phyloP scores from a whole-genome alignment of 257 asterid species.

The Penstemon newberryi region DNA sequence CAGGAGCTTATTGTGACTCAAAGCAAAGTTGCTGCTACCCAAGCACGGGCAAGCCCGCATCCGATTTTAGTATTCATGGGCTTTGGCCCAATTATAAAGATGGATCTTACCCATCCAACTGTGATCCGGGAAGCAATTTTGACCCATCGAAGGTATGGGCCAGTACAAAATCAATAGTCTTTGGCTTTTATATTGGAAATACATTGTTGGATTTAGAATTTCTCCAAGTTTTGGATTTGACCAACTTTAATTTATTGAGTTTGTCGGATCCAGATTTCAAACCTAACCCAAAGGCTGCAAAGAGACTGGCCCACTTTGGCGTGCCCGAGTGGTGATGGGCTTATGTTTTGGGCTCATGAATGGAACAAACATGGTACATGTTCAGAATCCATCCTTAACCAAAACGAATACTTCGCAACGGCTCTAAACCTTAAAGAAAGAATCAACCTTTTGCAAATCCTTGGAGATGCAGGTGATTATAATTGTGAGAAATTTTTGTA shows the following conservation, averaged over 20 bases:
- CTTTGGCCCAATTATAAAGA: constrained; percentile 54
- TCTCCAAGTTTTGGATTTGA: neutral
- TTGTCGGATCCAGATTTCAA: constrained; percentile 27
- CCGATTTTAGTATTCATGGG: constrained; percentile 58
- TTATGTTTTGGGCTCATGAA: constrained; percentile 47
- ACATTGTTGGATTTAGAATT: neutral
- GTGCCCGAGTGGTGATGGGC: constrained; percentile 40
- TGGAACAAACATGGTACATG: constrained; percentile 58
- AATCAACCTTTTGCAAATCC: constrained; percentile 31
- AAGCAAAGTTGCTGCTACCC: constrained; percentile 53
- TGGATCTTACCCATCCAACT: constrained; percentile 53
- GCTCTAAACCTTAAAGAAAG: constrained; percentile 39
- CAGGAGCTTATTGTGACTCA: constrained; percentile 50
- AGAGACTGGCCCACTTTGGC: constrained; percentile 46
- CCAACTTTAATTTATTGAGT: neutral
- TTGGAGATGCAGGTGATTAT: constrained; percentile 32
- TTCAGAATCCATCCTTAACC: constrained; percentile 33
- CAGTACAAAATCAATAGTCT: neutral
- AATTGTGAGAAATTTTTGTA: neutral
- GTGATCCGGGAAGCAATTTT: constrained; percentile 32
- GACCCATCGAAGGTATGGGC: constrained; percentile 33
- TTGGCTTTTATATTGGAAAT: neutral
- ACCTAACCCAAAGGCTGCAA: constrained; percentile 32
- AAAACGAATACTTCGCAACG: constrained; percentile 38
- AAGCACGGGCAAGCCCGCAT: constrained; percentile 47